These are phyloP conservation scores for Coccomyxa sp. DNA, from an alignment of 139 green algal species.

Conservation along the genomic window DNA sequence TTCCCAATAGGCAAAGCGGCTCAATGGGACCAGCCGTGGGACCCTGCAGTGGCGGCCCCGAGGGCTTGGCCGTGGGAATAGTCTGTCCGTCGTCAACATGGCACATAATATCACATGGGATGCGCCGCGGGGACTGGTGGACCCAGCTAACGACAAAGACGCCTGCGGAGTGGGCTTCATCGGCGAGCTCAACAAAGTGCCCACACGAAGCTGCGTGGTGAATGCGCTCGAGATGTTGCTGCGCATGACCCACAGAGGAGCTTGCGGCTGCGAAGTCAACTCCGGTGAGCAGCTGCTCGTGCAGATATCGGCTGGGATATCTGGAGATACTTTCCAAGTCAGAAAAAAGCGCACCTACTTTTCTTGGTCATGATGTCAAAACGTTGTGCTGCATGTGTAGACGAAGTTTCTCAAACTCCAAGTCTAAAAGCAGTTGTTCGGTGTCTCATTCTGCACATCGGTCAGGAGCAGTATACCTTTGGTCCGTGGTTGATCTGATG, in stretches of 20 bases:
- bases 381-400: too few relatives aligned
- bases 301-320: too few relatives aligned
- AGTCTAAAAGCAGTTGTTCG: too few relatives aligned
- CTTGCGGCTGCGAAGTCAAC: conserved; percentile 93
- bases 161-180: conserved; percentile 91
- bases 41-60: conserved; percentile 1
- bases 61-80: neutral
- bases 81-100: neutral
- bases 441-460: too few relatives aligned
- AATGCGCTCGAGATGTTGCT: conserved; percentile 89
- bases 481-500: too few relatives aligned
- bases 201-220: conserved; percentile 64
- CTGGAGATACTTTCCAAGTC: too few relatives aligned
- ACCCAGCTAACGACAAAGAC: conserved; percentile 69
- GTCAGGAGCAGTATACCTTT: too few relatives aligned
- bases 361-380: neutral
- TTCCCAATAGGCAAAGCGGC: neutral
- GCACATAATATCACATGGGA: neutral
- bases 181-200: conserved; percentile 75
- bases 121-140: conserved; percentile 2
- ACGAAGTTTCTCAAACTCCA: too few relatives aligned
- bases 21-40: neutral
- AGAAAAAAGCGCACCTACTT: too few relatives aligned
- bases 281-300: conserved; percentile 48
- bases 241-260: conserved; percentile 84